These are phyloP conservation scores for Solanum habrochaites DNA, from an alignment of 257 asterid genomes.

Conservation along the genomic window DNA sequence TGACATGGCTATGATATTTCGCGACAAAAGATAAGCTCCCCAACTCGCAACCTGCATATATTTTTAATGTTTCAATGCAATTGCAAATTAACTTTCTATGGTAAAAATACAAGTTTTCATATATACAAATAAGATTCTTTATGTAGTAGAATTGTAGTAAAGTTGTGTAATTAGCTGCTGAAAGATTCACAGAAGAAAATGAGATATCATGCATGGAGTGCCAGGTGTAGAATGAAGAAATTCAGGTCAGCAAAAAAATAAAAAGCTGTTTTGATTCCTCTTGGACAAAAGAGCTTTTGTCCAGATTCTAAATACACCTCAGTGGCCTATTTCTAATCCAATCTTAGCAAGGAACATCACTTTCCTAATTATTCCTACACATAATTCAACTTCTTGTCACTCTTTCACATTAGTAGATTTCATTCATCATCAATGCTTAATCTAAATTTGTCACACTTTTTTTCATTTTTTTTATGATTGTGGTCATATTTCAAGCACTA, in stretches of 20 bases:
- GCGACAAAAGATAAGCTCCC: constrained; percentile 80
- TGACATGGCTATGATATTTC: constrained; percentile 68
- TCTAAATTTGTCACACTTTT: not conserved
- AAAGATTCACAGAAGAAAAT: not conserved
- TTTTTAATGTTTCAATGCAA: too few species aligned
- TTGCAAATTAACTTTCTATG: not conserved
- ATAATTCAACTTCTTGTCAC: not conserved
- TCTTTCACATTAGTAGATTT: not conserved
- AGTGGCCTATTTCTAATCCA: not conserved
- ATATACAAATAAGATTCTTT: not conserved
- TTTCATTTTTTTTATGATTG: not conserved
- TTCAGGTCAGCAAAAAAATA: not conserved
- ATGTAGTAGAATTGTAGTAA: not conserved
- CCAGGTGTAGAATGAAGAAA: not conserved
- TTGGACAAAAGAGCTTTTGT: not conserved
- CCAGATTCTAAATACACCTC: not conserved
- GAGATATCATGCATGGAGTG: not conserved
- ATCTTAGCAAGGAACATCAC: not conserved
- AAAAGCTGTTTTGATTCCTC: not conserved
- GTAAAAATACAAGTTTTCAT: not conserved
- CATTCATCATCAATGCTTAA: not conserved
- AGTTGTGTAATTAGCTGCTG: not conserved
- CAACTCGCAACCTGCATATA: constrained; percentile 69
- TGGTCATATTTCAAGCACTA: not conserved
- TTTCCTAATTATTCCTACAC: not conserved